Conservation (phyloP, 352 stramenopile genomes). For the Pythium phragmitis region DNA sequence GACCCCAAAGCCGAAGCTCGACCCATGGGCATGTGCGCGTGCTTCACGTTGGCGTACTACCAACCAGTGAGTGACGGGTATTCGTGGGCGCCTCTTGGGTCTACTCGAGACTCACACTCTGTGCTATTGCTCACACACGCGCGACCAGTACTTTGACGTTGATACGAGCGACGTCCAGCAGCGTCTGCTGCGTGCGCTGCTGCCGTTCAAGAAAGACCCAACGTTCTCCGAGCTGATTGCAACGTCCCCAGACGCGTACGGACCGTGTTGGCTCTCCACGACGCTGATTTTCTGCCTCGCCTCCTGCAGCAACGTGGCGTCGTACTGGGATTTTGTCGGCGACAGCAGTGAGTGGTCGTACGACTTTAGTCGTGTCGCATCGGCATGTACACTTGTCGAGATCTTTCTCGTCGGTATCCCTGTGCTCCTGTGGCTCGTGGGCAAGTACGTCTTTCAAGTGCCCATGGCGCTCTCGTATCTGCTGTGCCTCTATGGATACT, state of each 20-base stretch:
- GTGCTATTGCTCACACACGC: too few relatives aligned
- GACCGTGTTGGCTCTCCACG: conserved; percentile 80
- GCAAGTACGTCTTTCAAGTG: conserved; percentile 71
- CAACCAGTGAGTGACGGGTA: conserved; percentile 50
- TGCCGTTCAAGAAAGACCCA: conserved; percentile 86
- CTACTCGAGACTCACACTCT: background rate
- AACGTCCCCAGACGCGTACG: conserved; percentile 70
- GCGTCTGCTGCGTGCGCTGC: conserved; percentile 62
- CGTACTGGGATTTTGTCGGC: conserved; percentile 71
- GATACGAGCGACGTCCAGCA: conserved; percentile 81
- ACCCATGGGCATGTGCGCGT: conserved; percentile 63
- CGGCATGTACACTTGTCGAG: conserved; percentile 76
- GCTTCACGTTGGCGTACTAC: conserved; percentile 81
- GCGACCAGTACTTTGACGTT: conserved; percentile 79
- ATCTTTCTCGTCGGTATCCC: conserved; percentile 75
- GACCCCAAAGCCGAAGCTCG: conserved; percentile 31
- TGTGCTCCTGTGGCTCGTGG: conserved; percentile 72
- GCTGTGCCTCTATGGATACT: conserved; percentile 86
- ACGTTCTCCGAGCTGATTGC: conserved; percentile 73
- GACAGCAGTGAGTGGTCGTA: conserved; percentile 71
- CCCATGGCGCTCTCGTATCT: conserved; percentile 80
- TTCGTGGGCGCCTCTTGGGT: background rate
- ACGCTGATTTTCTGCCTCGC: conserved; percentile 87
- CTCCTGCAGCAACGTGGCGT: conserved; percentile 82
- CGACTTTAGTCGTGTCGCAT: conserved; percentile 79